A percentile compares a stretch with the other conserved stretches of the same genome.
Conservation (phyloP, 441 rosid genomes). For the Gossypium laxum region DNA sequence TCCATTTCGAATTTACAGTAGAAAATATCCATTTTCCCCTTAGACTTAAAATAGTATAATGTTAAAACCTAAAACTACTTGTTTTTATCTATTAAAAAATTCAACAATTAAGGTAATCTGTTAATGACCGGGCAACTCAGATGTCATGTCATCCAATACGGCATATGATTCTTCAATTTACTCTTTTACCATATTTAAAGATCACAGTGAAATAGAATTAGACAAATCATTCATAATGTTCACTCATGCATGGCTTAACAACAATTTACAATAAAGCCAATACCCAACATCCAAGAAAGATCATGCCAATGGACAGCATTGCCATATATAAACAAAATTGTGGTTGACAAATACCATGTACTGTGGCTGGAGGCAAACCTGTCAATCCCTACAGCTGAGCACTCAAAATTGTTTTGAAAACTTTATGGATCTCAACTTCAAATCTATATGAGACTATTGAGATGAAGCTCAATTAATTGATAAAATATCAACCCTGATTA, state of each 20-base stretch:
- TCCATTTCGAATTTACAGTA: background rate
- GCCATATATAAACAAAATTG: background rate
- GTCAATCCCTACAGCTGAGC: background rate
- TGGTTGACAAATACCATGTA: background rate
- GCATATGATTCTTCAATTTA: background rate
- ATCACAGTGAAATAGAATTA: background rate
- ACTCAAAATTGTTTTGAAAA: background rate
- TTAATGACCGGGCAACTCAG: background rate
- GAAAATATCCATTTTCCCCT: background rate
- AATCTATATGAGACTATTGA: background rate
- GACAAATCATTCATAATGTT: background rate
- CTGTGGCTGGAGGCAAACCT: background rate
- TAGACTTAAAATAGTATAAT: background rate
- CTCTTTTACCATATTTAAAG: background rate
- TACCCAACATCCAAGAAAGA: background rate
- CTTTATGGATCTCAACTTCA: background rate
- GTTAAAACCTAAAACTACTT: background rate
- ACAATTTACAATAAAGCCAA: background rate
- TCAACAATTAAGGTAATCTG: background rate
- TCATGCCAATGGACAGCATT: background rate
- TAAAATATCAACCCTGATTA: background rate
- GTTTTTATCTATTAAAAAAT: background rate
- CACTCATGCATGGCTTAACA: background rate
- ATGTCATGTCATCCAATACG: background rate
- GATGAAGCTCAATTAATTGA: background rate